These are phyloP conservation scores for Leccinum barrowsii DNA, from an alignment of 768 basidiomycete species.

Conservation along the genomic window DNA sequence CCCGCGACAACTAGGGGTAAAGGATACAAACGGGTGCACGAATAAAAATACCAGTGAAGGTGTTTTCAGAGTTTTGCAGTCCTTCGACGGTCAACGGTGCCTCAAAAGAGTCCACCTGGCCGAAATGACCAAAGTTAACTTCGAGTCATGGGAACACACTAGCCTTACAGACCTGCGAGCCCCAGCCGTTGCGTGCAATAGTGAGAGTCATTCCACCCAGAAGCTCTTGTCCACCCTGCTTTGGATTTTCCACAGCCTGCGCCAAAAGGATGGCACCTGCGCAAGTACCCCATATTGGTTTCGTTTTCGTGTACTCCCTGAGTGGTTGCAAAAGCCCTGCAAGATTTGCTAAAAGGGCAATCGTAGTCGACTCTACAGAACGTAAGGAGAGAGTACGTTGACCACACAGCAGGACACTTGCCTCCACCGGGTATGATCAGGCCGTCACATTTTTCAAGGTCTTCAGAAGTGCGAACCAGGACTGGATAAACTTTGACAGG, in stretches of 20 bases:
- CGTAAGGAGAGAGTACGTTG: background rate
- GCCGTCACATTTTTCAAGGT: slow-evolving; percentile 73
- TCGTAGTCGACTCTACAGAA: slow-evolving; percentile 82
- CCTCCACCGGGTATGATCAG: slow-evolving; percentile 94
- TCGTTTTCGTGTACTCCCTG: slow-evolving; percentile 61
- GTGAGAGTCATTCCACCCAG: slow-evolving; percentile 76
- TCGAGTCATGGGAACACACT: background rate
- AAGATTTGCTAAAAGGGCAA: slow-evolving; percentile 69
- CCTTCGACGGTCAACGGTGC: slow-evolving; percentile 63
- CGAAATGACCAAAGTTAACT: background rate
- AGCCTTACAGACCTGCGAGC: slow-evolving; percentile 65
- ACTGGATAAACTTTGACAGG: slow-evolving; percentile 44
- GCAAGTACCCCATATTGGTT: slow-evolving; percentile 93
- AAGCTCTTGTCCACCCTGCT: slow-evolving; percentile 86
- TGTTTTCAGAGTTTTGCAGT: slow-evolving; percentile 52
- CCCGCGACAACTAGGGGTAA: background rate
- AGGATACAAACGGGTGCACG: slow-evolving; percentile 72
- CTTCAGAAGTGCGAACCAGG: slow-evolving; percentile 71
- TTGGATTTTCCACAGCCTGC: slow-evolving; percentile 66
- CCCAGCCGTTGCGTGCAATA: slow-evolving; percentile 89
- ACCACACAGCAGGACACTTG: slow-evolving; percentile 24
- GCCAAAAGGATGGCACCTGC: slow-evolving; percentile 92
- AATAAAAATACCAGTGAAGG: slow-evolving; percentile 88
- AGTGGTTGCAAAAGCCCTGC: slow-evolving; percentile 81
- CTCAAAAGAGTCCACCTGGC: slow-evolving; percentile 88